Evolutionary conservation across 345 rosid species (phyloP).

Genomic region (Hypericum perforatum): DNA sequence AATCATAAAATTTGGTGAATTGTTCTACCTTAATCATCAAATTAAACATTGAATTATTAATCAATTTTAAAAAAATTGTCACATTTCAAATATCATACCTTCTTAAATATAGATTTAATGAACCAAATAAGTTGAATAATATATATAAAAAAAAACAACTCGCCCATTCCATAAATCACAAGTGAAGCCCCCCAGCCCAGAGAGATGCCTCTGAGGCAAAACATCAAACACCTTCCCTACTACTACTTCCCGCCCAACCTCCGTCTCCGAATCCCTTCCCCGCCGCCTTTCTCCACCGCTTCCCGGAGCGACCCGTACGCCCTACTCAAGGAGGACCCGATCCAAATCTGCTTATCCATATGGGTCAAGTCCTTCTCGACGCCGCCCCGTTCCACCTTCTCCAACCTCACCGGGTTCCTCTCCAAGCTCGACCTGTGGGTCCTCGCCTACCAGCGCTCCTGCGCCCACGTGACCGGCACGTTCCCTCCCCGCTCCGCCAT

Average conservation of each 20-base stretch:
- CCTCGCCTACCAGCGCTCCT: constrained; percentile 79
- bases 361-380: constrained; percentile 95
- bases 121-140: too few relatives aligned
- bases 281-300: constrained; percentile 23
- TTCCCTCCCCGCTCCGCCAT: constrained; percentile 88
- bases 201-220: constrained; percentile 38
- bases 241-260: not conserved
- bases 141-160: too few relatives aligned
- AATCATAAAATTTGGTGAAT: too few relatives aligned
- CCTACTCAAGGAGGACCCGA: constrained; percentile 73
- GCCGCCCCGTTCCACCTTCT: constrained; percentile 36
- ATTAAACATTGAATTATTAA: too few relatives aligned
- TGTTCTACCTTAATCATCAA: too few relatives aligned
- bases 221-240: constrained; percentile 55
- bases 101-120: too few relatives aligned
- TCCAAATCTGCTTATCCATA: constrained; percentile 61
- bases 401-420: constrained; percentile 78
- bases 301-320: constrained; percentile 38
- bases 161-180: too few relatives aligned
- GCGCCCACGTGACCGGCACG: constrained; percentile 66
- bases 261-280: constrained; percentile 2
- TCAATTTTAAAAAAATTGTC: too few relatives aligned
- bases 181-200: not conserved
- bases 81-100: too few relatives aligned
- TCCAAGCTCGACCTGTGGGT: constrained; percentile 87